Evolutionary conservation across 2,329 filamentous ascomycete genomes (phyloP), one percentile per base, ranked within the genome.

Genomic region (Fusarium setosum): DNA sequence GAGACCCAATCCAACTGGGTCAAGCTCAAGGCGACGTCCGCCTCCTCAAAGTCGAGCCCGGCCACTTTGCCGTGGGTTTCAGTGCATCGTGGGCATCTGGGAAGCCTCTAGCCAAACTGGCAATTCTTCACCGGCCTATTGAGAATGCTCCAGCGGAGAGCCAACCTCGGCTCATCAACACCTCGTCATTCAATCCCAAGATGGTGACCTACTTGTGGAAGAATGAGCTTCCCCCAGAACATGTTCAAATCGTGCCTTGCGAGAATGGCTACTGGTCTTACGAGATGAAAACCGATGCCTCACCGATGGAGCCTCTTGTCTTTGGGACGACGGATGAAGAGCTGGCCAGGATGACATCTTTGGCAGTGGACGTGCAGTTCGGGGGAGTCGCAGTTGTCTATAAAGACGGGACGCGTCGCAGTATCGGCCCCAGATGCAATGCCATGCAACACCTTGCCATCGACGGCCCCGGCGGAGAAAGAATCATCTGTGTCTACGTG

Each of bases 351-450:
- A 38, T 60, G 5, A 41, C 15, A 3, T 18, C 38, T 2, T 7
- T 60, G 7, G 31, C 38, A 2, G 52, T 21, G 2, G 59, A 61
- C 6, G 21, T 44, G 5, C 53, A 31, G 13, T 37, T 61, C n/a
- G 48, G 53, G 4, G 59, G 59, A 0, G 21, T 61, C 11, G 53
- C 57, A 23, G 41, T 61, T 15, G 17, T 21, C 5, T 61, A 53
- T 29, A 38, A n/a, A 6, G 37, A 57, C n/a, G 26, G 47, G 2
- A n/a, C 7, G 5, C 44, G 23, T 13, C 58, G 53, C 6, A 11
- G 17, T 9, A 34, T 49, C 23, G 29, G 29, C 4, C 45, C 45
- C 21, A 49, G 31, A 37, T 20, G 21, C 4, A n/a, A 50, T 9
- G 34, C 34, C 12, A 50, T 51, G 48, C 23, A 40, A 7, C 12